Percentiles rank a stretch among this genome's conserved stretches.
These are phyloP conservation scores for Mayamaea pseudoterrestris DNA, from an alignment of 108 stramenopile genomes.

Conservation along the genomic window DNA sequence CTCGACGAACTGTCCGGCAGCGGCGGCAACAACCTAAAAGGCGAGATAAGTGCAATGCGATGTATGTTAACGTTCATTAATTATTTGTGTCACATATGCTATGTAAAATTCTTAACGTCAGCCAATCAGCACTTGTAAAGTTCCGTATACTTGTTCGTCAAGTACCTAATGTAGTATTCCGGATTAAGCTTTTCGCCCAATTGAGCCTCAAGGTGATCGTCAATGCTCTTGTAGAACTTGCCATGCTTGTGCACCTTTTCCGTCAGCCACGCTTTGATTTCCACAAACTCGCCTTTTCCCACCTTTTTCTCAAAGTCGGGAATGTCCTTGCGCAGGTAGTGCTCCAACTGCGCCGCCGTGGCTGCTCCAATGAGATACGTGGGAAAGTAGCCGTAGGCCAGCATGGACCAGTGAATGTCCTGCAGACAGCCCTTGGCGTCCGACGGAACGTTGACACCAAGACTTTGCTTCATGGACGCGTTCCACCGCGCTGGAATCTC, in stretches of 20 bases:
- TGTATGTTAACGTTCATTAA: no score
- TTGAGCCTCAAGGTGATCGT: slow-evolving; percentile 57
- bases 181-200: slow-evolving; percentile 67
- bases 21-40: no score
- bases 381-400: slow-evolving; percentile 88
- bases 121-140: slow-evolving; percentile 42
- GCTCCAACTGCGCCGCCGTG: slow-evolving; percentile 74
- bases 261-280: slow-evolving; percentile 66
- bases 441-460: slow-evolving; percentile 67
- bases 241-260: slow-evolving; percentile 71
- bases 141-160: slow-evolving; percentile 68
- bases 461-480: slow-evolving; percentile 47
- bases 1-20: background rate
- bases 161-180: slow-evolving; percentile 66
- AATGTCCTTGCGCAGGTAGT: slow-evolving; percentile 52
- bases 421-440: slow-evolving; percentile 77
- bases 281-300: slow-evolving; percentile 59
- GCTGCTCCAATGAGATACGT: slow-evolving; percentile 84
- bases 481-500: slow-evolving; percentile 79
- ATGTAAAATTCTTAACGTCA: no score
- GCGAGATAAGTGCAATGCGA: no score
- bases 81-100: no score
- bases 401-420: slow-evolving; percentile 77
- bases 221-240: slow-evolving; percentile 47
- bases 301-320: slow-evolving; percentile 54